Percentiles rank a stretch among this genome's conserved stretches.
Evolutionary conservation across 805 yeast genomes (phyloP).

Genomic region (Peterozyma toletana): DNA sequence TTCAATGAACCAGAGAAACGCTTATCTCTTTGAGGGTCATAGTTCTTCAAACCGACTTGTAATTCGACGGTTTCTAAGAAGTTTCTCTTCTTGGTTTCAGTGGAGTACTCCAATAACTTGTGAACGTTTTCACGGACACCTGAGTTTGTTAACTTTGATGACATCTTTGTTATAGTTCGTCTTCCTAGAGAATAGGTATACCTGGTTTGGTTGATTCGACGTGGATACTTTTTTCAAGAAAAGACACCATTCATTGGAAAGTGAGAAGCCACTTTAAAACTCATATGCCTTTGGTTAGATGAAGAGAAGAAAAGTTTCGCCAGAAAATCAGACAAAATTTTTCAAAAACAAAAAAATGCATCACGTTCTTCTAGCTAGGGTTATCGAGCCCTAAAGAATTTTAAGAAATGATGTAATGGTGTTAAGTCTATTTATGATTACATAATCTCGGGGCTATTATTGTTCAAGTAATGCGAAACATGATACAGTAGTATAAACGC

Average conservation of each 20-base stretch:
- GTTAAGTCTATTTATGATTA: too few species aligned
- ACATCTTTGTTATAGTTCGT: conserved; percentile 55
- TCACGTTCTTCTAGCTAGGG: too few species aligned
- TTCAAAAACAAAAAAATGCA: too few species aligned
- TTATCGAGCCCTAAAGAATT: too few species aligned
- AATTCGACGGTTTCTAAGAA: conserved; percentile 99
- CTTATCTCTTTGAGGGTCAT: conserved; percentile 99
- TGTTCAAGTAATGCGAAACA: too few species aligned
- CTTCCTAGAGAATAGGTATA: conserved; percentile 63
- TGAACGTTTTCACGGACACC: conserved; percentile 97
- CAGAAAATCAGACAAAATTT: not conserved
- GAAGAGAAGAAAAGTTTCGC: not conserved
- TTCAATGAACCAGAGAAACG: conserved; percentile 99
- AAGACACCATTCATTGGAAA: not conserved
- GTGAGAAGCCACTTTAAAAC: not conserved
- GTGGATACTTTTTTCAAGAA: conserved; percentile 26
- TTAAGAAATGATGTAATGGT: too few species aligned
- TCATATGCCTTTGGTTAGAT: not conserved
- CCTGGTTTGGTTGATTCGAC: conserved; percentile 45
- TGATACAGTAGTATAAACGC: too few species aligned
- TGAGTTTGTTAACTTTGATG: conserved; percentile 75
- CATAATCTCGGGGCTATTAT: too few species aligned
- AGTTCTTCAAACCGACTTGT: conserved; percentile 99
- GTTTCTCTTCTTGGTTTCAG: conserved; percentile 99
- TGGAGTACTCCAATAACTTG: conserved; percentile 83